Evolutionary conservation across 2,329 filamentous ascomycete genomes (phyloP).

Genomic region (Neurospora crassa): DNA sequence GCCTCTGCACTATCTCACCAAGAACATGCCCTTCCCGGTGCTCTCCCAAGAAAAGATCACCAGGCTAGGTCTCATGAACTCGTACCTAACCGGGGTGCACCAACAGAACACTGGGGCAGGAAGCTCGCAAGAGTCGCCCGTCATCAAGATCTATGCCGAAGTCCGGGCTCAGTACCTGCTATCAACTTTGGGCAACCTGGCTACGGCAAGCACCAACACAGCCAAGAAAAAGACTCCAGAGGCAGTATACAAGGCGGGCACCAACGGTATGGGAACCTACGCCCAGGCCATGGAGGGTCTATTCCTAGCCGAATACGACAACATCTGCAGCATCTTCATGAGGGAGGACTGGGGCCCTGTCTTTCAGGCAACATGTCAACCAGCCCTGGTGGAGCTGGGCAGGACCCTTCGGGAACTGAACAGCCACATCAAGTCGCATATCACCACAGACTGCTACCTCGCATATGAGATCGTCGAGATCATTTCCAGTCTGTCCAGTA

Average conservation of each 20-base stretch:
- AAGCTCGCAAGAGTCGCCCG: conserved; percentile 51
- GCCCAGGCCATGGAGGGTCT: conserved; percentile 79
- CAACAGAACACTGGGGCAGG: conserved; percentile 33
- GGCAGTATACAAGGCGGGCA: conserved; percentile 77
- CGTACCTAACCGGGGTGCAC: conserved; percentile 58
- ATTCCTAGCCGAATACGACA: conserved; percentile 82
- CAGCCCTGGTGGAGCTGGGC: conserved; percentile 69
- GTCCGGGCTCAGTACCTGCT: conserved; percentile 81
- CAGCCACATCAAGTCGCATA: conserved; percentile 73
- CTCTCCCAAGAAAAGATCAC: conserved; percentile 67
- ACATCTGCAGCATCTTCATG: conserved; percentile 77
- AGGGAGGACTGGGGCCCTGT: conserved; percentile 76
- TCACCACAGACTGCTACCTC: conserved; percentile 86
- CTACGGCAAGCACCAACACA: conserved; percentile 76
- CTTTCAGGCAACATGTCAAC: conserved; percentile 69
- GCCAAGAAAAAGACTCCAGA: conserved; percentile 73
- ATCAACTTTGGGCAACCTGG: conserved; percentile 72
- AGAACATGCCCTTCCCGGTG: conserved; percentile 74
- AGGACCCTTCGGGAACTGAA: conserved; percentile 85
- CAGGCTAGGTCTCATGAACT: conserved; percentile 70
- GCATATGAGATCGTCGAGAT: conserved; percentile 94
- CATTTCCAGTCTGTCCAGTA: conserved; percentile 67
- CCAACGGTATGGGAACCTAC: conserved; percentile 86
- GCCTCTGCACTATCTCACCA: conserved; percentile 86
- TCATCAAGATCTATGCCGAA: conserved; percentile 77